A percentile compares a stretch with the other conserved stretches of the same genome.
Conservation (phyloP, 2,329 filamentous ascomycete species). For the Nemania serpens region DNA sequence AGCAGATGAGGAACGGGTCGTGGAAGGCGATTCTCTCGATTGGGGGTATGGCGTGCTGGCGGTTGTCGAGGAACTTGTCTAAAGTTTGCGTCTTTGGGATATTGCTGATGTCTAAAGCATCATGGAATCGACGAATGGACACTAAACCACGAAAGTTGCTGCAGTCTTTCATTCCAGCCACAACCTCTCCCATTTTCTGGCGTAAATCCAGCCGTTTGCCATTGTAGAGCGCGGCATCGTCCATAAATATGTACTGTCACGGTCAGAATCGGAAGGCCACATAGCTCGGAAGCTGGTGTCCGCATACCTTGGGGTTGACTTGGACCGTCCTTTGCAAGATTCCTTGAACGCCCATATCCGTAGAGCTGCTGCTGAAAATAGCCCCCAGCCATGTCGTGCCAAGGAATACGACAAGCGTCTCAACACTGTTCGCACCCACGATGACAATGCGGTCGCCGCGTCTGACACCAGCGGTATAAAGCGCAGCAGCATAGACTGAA, state of each 20-base stretch:
- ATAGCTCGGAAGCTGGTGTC: not conserved
- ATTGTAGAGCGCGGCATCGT: slow-evolving; percentile 80
- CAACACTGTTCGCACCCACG: slow-evolving; percentile 74
- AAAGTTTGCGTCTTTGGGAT: slow-evolving; percentile 56
- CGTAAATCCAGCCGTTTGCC: slow-evolving; percentile 74
- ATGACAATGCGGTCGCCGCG: slow-evolving; percentile 77
- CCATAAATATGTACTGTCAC: slow-evolving; percentile 73
- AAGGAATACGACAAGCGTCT: slow-evolving; percentile 73
- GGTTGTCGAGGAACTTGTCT: slow-evolving; percentile 49
- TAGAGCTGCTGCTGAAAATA: slow-evolving; percentile 76
- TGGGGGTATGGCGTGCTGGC: slow-evolving; percentile 45
- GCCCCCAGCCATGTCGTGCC: slow-evolving; percentile 73
- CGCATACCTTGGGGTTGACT: slow-evolving; percentile 67
- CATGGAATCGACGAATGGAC: slow-evolving; percentile 67
- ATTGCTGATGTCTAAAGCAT: slow-evolving; percentile 60
- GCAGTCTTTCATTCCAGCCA: slow-evolving; percentile 64
- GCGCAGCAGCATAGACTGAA: slow-evolving; percentile 65
- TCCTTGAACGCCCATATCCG: slow-evolving; percentile 82
- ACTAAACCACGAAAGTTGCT: slow-evolving; percentile 66
- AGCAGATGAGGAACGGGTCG: slow-evolving; percentile 78
- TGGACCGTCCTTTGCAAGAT: slow-evolving; percentile 76
- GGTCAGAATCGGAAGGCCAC: not conserved
- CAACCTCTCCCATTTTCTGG: slow-evolving; percentile 70
- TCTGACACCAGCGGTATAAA: slow-evolving; percentile 67
- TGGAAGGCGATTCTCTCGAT: slow-evolving; percentile 70